Conservation (phyloP, 805 yeast genomes). For the Lipomyces orientalis region DNA sequence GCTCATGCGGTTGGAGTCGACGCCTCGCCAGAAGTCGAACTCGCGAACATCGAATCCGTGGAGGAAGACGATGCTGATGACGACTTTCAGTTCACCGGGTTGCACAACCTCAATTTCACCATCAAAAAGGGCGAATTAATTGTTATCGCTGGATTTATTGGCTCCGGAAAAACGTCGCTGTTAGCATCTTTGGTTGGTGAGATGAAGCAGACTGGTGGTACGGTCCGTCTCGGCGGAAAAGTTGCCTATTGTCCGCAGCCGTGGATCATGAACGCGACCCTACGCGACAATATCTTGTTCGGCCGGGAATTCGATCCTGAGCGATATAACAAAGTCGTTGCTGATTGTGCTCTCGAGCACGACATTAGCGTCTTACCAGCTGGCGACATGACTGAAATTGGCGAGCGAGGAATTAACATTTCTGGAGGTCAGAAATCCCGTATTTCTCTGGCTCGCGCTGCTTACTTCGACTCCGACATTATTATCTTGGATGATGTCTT, state of each 20-base stretch:
- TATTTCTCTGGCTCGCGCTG: constrained; percentile 80
- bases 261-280: constrained; percentile 84
- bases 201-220: constrained; percentile 64
- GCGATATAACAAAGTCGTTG: constrained; percentile 60
- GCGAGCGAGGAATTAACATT: constrained; percentile 85
- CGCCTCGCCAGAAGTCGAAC: constrained; percentile 25
- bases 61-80: constrained; percentile 7
- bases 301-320: constrained; percentile 60
- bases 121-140: constrained; percentile 71
- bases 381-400: constrained; percentile 82
- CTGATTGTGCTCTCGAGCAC: constrained; percentile 67
- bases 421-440: constrained; percentile 94
- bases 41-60: constrained; percentile 26
- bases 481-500: constrained; percentile 79
- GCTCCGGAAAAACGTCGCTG: constrained; percentile 80
- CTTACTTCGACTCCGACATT: constrained; percentile 68
- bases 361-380: constrained; percentile 73
- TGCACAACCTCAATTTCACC: constrained; percentile 57
- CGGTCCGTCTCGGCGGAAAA: constrained; percentile 58
- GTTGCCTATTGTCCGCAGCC: constrained; percentile 67
- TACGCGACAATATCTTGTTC: constrained; percentile 73
- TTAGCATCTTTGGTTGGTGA: constrained; percentile 73
- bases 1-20: constrained; percentile 15
- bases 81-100: constrained; percentile 19
- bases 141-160: constrained; percentile 79